Evolutionary conservation across 73 alveolate species (phyloP), one percentile per base, ranked within the genome.

Genomic region (Paramecium octaurelia): DNA sequence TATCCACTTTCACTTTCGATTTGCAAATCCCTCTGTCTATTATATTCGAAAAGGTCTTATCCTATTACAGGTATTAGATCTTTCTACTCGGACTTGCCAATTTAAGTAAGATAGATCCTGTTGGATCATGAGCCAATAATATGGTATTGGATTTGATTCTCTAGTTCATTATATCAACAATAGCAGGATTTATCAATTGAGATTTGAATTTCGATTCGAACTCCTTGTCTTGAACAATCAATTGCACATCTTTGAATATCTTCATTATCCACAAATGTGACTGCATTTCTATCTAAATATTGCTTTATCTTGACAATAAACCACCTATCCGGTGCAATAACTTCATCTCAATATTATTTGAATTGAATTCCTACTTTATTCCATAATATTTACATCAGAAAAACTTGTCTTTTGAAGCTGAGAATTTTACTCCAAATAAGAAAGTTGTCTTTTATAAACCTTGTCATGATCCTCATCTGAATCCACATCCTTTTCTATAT

Each of bases 121-220:
- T 80, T 27, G 91, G 91, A 80, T 80, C 91, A 80, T 80, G 91
- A 24, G 91, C 43, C 8, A 80, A 48, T 10, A 80, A 35, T 14
- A 80, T 18, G 9, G 76, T 12, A 42, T 80, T 43, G 0, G 71
- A 80, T 80, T 80, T 80, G 24, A 80, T 48, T 80, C 75, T 80
- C 14, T 80, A 16, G 5, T 48, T 44, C n/a, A 80, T 80, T 11
- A 46, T 35, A 20, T 40, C 91, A 44, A 23, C 42, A 42, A 80
- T 42, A n/a, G 91, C 20, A 21, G 75, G 23, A 42, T 34, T 34
- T 8, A 80, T 35, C 75, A 80, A 44, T 80, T 80, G n/a, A 27
- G 31, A 31, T 80, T 46, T 42, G 12, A 42, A 80, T 48, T 80
- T 48, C 18, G 24, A 20, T 80, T 80, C 91, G n/a, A 44, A 48